Evolutionary conservation across 2,329 filamentous ascomycete species (phyloP).

Genomic region (Neospermospora avenae): DNA sequence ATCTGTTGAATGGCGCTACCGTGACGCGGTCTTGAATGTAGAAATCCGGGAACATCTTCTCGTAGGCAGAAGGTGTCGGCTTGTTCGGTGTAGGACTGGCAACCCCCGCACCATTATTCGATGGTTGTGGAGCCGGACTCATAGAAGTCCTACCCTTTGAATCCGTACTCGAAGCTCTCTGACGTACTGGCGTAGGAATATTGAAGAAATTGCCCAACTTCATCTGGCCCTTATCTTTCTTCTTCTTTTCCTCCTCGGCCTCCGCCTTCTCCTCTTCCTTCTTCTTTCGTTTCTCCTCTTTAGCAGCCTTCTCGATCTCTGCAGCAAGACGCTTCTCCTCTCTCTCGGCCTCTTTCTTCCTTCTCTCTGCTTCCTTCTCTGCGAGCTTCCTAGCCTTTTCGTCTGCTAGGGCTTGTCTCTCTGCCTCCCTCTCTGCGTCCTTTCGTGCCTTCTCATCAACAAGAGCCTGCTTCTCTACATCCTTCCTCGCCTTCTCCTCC

Average conservation of each 20-base stretch:
- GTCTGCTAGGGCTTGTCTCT: background rate
- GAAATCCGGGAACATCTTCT: slow-evolving; percentile 76
- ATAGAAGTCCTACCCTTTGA: slow-evolving; percentile 23
- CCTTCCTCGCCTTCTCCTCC: slow-evolving; percentile 36
- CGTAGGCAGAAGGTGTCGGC: slow-evolving; percentile 47
- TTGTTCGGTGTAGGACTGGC: slow-evolving; percentile 29
- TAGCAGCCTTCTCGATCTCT: slow-evolving; percentile 30
- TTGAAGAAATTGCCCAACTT: slow-evolving; percentile 33
- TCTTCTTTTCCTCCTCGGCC: slow-evolving; percentile 43
- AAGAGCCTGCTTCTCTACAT: slow-evolving; percentile 16
- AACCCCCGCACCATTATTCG: slow-evolving; percentile 12
- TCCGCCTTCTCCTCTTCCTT: slow-evolving; percentile 42
- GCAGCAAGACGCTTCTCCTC: slow-evolving; percentile 27
- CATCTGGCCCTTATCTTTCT: slow-evolving; percentile 46
- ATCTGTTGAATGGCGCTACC: slow-evolving; percentile 57
- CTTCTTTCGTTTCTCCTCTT: slow-evolving; percentile 35
- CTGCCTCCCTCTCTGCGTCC: slow-evolving; percentile 18
- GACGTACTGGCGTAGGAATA: slow-evolving; percentile 12
- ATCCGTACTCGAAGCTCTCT: slow-evolving; percentile 23
- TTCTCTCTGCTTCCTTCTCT: slow-evolving; percentile 28
- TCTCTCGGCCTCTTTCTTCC: slow-evolving; percentile 37
- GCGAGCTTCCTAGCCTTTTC: slow-evolving; percentile 1
- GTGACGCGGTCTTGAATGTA: slow-evolving; percentile 70
- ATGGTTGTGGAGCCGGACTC: slow-evolving; percentile 26
- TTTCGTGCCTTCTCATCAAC: slow-evolving; percentile 33